Evolutionary conservation across 2,329 filamentous ascomycete genomes (phyloP).

Genomic region (Nemania sp.): DNA sequence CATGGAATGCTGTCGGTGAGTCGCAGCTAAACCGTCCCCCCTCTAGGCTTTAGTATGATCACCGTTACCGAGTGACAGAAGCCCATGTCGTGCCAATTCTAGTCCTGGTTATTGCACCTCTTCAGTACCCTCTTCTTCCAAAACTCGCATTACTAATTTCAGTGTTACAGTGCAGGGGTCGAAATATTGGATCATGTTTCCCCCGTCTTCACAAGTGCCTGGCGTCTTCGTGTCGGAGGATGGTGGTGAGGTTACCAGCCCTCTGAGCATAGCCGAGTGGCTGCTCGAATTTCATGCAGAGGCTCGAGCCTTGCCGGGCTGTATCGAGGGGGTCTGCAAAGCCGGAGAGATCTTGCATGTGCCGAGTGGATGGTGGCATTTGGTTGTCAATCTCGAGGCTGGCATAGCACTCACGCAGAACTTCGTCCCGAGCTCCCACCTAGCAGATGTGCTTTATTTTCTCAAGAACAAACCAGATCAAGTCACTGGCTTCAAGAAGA

Average conservation of each 20-base stretch:
- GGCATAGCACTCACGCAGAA: conserved; percentile 94
- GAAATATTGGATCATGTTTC: conserved; percentile 99
- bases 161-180: conserved; percentile 67
- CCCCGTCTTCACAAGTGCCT: conserved; percentile 75
- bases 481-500: conserved; percentile 80
- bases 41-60: neutral
- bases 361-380: conserved; percentile 94
- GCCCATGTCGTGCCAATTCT: neutral
- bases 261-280: conserved; percentile 96
- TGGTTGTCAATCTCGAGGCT: conserved; percentile 86
- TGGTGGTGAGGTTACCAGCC: conserved; percentile 90
- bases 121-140: neutral
- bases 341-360: conserved; percentile 90
- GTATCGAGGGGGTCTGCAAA: conserved; percentile 81
- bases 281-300: conserved; percentile 85
- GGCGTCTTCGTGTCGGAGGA: conserved; percentile 90
- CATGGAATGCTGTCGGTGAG: conserved; percentile 82
- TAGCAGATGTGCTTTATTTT: conserved; percentile 78
- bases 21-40: neutral
- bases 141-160: conserved; percentile 9
- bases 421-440: conserved; percentile 79
- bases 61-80: neutral
- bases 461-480: conserved; percentile 81
- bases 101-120: neutral
- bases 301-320: conserved; percentile 75